Base-by-base conservation (phyloP, 2,329 filamentous ascomycete genomes). In the Penicillium concentricum region DNA sequence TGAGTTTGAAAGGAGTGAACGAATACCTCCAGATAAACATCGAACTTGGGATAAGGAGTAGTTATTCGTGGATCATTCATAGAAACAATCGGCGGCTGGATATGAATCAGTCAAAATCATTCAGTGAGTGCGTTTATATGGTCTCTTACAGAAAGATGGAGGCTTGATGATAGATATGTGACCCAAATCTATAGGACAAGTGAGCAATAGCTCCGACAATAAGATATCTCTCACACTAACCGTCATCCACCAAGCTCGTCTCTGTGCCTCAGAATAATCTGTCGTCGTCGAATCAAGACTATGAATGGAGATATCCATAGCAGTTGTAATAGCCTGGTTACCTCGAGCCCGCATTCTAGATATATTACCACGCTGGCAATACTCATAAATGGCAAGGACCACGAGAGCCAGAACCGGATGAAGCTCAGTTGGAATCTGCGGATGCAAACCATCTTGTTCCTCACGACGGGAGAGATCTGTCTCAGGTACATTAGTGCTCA, bases 221-320 rank as follows among this genome's bases (percentile, higher is more conserved):
- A 15, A n/a, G 2, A 20, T 13, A 9, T 9, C 34, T 39, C 15
- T 46, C 7, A 0, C 4, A 61, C 67, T 35, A 16, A 69, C 67
- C 12, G 61, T 63, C 49, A 63, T 66, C 67, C 67, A 69, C 67
- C 67, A 69, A 15, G 59, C 56, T 18, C 66, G 60, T 22, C 61
- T 57, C 48, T 67, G 62, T 9, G 64, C 64, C 24, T 68, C 65
- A 1, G 60, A 61, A 34, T 51, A 58, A 16, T 46, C 52, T 12
- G 53, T 52, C 13, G 24, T 37, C 2, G 46, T 50, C 5, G 46
- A 32, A 3, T 48, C 57, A 32, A 65, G 55, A 5, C 41, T 48
- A 42, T 69, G 63, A 10, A 69, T 52, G 2, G 61, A 62, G 7
- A 64, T 46, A 49, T 69, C 67, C 63, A 69, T 67, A 16, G 67